Conservation (phyloP, 257 asterid genomes). For the Nicotiana tabacum region DNA sequence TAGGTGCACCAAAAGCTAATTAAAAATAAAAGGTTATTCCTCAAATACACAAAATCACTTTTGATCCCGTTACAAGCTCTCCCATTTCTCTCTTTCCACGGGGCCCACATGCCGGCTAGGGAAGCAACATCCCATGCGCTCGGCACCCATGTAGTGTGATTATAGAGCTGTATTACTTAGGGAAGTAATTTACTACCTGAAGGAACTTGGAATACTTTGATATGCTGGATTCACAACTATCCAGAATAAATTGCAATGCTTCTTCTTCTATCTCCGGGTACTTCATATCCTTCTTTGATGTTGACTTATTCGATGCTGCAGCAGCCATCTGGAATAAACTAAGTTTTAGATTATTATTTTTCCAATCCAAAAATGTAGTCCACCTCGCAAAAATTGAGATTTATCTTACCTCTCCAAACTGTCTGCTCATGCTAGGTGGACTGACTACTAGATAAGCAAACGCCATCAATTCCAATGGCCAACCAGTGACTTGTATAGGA, state of each 20-base stretch:
- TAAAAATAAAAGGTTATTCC: neutral
- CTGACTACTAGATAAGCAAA: constrained; percentile 85
- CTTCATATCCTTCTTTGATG: constrained; percentile 48
- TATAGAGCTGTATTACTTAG: neutral
- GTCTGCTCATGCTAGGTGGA: constrained; percentile 71
- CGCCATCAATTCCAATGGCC: constrained; percentile 95
- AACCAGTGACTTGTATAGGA: constrained; percentile 86
- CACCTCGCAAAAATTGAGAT: neutral
- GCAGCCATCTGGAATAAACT: constrained; percentile 65
- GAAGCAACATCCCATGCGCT: neutral
- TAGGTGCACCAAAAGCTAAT: neutral
- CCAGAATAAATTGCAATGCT: constrained; percentile 74
- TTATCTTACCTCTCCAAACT: constrained; percentile 60
- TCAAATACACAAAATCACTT: neutral
- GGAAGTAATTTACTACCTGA: constrained; percentile 51
- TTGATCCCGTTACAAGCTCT: neutral
- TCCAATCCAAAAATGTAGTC: neutral
- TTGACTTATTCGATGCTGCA: constrained; percentile 73
- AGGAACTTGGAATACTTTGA: constrained; percentile 86
- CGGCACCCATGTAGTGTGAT: neutral
- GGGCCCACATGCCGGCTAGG: neutral
- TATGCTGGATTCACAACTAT: constrained; percentile 72
- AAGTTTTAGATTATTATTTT: neutral
- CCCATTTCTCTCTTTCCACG: neutral
- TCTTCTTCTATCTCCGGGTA: constrained; percentile 78